phyloP scores from a whole-genome alignment of 2,329 filamentous ascomycete species.

The Nothomitra cinnamomea region DNA sequence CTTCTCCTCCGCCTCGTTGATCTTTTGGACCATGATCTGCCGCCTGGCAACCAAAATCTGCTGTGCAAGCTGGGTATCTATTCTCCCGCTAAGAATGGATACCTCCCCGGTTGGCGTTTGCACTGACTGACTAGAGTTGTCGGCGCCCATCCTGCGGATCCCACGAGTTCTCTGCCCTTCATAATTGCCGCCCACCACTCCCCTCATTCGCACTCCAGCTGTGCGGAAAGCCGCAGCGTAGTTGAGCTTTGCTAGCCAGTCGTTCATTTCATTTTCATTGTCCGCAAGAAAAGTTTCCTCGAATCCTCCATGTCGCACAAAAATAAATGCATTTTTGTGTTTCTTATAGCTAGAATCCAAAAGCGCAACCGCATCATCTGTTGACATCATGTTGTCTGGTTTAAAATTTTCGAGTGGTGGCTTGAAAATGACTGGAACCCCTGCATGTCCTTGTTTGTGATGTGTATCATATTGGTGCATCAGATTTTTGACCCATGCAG shows the following conservation, averaged over 20 bases:
- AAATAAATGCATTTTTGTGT: slow-evolving; percentile 89
- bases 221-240: slow-evolving; percentile 91
- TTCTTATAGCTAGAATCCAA: slow-evolving; percentile 77
- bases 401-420: slow-evolving; percentile 86
- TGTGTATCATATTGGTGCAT: slow-evolving; percentile 79
- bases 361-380: slow-evolving; percentile 78
- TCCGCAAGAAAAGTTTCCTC: slow-evolving; percentile 88
- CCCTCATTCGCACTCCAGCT: slow-evolving; percentile 77
- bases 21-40: slow-evolving; percentile 68
- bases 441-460: slow-evolving; percentile 57
- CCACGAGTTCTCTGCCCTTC: slow-evolving; percentile 63
- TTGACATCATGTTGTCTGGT: slow-evolving; percentile 83
- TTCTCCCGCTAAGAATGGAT: slow-evolving; percentile 52
- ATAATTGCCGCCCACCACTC: slow-evolving; percentile 68
- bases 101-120: slow-evolving; percentile 59
- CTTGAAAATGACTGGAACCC: slow-evolving; percentile 70
- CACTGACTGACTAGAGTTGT: slow-evolving; percentile 38
- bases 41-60: slow-evolving; percentile 72
- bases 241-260: slow-evolving; percentile 92
- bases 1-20: slow-evolving; percentile 67
- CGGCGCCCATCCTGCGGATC: slow-evolving; percentile 50
- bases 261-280: slow-evolving; percentile 80
- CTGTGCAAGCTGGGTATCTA: slow-evolving; percentile 67
- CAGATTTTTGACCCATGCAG: slow-evolving; percentile 76
- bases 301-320: slow-evolving; percentile 69